These are phyloP conservation scores for Peziza echinospora DNA, from an alignment of 495 filamentous ascomycete genomes.

Conservation along the genomic window DNA sequence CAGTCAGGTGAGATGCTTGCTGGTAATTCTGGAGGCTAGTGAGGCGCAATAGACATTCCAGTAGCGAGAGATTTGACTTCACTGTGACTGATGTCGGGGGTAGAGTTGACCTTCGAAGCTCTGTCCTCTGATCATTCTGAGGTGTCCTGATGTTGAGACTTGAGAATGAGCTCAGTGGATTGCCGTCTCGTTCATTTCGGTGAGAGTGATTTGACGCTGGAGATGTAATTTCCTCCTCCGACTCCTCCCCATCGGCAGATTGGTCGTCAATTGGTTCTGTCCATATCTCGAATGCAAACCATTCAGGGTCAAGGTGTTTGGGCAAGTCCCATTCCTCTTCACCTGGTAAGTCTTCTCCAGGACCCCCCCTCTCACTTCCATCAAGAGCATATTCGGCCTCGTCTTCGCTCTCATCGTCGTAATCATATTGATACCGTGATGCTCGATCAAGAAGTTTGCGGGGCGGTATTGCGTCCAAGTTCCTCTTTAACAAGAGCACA, in stretches of 20 bases:
- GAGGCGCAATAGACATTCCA: slow-evolving; percentile 84
- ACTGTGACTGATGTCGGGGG: slow-evolving; percentile 23
- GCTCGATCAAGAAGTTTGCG: slow-evolving; percentile 28
- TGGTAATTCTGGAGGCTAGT: slow-evolving; percentile 91
- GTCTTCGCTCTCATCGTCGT: slow-evolving; percentile 19
- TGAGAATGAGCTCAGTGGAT: slow-evolving; percentile 1
- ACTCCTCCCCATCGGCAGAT: slow-evolving; percentile 23
- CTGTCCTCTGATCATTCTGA: neutral
- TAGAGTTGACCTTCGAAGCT: slow-evolving; percentile 8
- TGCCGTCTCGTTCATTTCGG: slow-evolving; percentile 9
- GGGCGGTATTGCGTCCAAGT: slow-evolving; percentile 51
- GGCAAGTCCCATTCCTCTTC: slow-evolving; percentile 34
- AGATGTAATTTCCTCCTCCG: slow-evolving; percentile 19
- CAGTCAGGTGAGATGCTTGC: slow-evolving; percentile 75
- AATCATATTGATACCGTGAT: slow-evolving; percentile 15
- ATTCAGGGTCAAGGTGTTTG: slow-evolving; percentile 68
- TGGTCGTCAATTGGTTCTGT: slow-evolving; percentile 43
- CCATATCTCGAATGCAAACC: slow-evolving; percentile 86
- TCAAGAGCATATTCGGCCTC: slow-evolving; percentile 8
- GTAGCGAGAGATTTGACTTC: slow-evolving; percentile 68
- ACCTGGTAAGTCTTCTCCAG: neutral
- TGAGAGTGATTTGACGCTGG: slow-evolving; percentile 12
- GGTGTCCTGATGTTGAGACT: neutral
- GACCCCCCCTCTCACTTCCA: slow-evolving; percentile 6
- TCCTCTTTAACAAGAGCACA: slow-evolving; percentile 68